Conservation (phyloP, 805 yeast genomes). For the Suhomyces pyralidae region DNA sequence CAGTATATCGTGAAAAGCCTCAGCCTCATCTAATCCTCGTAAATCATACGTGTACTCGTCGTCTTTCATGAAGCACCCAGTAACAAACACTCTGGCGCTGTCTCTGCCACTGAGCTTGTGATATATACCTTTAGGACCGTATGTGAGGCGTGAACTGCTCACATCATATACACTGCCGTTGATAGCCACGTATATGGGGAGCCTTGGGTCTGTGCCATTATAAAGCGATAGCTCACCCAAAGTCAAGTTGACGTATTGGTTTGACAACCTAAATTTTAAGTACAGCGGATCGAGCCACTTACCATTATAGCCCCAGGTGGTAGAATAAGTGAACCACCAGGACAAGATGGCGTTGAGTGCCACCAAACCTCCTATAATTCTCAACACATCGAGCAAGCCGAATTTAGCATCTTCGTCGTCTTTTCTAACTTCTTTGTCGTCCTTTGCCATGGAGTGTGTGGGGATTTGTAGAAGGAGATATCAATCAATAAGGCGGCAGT, state of each 20-base stretch:
- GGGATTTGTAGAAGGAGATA: not conserved
- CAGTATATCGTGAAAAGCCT: slow-evolving; percentile 37
- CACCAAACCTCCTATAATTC: slow-evolving; percentile 46
- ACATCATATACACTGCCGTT: slow-evolving; percentile 68
- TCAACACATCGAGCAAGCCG: slow-evolving; percentile 38
- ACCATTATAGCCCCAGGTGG: slow-evolving; percentile 62
- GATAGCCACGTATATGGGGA: slow-evolving; percentile 59
- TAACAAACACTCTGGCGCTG: slow-evolving; percentile 64
- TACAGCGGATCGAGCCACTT: slow-evolving; percentile 45
- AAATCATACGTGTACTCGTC: slow-evolving; percentile 65
- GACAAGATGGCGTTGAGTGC: slow-evolving; percentile 48
- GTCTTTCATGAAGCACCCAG: slow-evolving; percentile 58
- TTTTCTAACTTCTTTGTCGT: not conserved
- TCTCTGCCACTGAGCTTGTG: slow-evolving; percentile 60
- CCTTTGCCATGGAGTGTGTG: not conserved
- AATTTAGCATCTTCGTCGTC: slow-evolving; percentile 11
- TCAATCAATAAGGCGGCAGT: too few species aligned
- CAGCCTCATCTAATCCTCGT: slow-evolving; percentile 50
- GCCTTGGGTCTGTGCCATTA: slow-evolving; percentile 45
- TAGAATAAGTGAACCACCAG: slow-evolving; percentile 54
- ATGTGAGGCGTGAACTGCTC: slow-evolving; percentile 43
- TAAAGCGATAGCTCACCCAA: slow-evolving; percentile 45
- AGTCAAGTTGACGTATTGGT: slow-evolving; percentile 31
- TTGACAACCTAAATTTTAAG: slow-evolving; percentile 22
- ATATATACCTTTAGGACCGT: slow-evolving; percentile 61